Conservation (phyloP, 2,329 filamentous ascomycete genomes). For the Monilinia fructicola region DNA sequence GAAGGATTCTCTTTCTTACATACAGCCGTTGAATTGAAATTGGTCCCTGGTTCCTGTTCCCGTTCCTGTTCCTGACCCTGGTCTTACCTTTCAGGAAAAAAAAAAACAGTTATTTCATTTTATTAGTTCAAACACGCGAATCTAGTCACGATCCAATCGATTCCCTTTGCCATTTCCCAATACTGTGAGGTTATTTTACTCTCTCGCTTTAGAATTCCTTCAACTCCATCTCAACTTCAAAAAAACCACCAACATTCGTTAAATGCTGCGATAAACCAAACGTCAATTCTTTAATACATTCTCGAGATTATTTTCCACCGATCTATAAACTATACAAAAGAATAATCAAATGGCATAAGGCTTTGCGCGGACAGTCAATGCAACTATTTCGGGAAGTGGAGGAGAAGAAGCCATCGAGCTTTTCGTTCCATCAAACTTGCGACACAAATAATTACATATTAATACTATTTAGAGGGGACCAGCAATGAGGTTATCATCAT, state of each 20-base stretch:
- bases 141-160: slow-evolving; percentile 13
- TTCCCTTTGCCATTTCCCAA: background rate
- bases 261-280: background rate
- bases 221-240: slow-evolving; percentile 10
- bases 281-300: background rate
- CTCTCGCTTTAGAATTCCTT: slow-evolving; percentile 4
- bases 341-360: slow-evolving; percentile 26
- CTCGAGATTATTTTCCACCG: background rate
- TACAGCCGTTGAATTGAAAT: slow-evolving; percentile 17
- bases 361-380: slow-evolving; percentile 18
- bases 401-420: slow-evolving; percentile 28
- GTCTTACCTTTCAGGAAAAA: slow-evolving; percentile 3
- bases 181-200: slow-evolving; percentile 18
- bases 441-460: slow-evolving; percentile 25
- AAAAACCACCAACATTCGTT: slow-evolving; percentile 20
- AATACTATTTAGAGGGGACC: slow-evolving; percentile 27
- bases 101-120: slow-evolving; percentile 8
- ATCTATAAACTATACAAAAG: background rate
- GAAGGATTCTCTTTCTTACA: no score
- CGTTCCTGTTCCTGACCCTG: slow-evolving; percentile 4
- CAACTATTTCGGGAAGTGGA: slow-evolving; percentile 25
- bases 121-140: slow-evolving; percentile 17
- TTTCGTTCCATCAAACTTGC: slow-evolving; percentile 23
- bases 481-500: slow-evolving; percentile 40
- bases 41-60: slow-evolving; percentile 20